phyloP scores from a whole-genome alignment of 805 yeast species.

The Blastobotrys attinorum region DNA sequence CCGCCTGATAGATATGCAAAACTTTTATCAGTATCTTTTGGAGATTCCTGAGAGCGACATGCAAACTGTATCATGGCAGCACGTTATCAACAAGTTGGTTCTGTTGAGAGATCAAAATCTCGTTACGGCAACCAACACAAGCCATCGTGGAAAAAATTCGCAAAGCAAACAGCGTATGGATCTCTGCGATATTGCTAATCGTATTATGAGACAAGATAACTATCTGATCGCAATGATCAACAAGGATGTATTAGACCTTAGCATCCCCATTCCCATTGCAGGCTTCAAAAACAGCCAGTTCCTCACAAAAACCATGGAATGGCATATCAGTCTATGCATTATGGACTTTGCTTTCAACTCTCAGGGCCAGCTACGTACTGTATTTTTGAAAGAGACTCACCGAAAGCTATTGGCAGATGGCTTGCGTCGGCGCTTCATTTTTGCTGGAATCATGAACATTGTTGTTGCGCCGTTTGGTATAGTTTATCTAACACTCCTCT shows the following conservation, averaged over 20 bases:
- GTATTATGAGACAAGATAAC: conserved; percentile 93
- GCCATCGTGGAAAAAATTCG: conserved; percentile 14
- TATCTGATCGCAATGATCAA: conserved; percentile 86
- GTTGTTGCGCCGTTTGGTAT: conserved; percentile 81
- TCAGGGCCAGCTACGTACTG: conserved; percentile 70
- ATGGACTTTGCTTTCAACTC: conserved; percentile 78
- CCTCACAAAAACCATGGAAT: conserved; percentile 82
- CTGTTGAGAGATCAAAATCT: conserved; percentile 74
- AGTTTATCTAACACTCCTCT: conserved; percentile 69
- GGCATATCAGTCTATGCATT: conserved; percentile 87
- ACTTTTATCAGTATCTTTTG: conserved; percentile 67
- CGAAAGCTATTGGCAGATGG: conserved; percentile 61
- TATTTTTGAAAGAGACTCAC: conserved; percentile 62
- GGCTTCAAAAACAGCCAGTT: conserved; percentile 20
- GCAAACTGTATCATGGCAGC: conserved; percentile 90
- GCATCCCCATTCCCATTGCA: conserved; percentile 44
- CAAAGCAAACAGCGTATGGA: conserved; percentile 56
- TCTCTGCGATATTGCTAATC: conserved; percentile 90
- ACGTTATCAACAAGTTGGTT: conserved; percentile 70
- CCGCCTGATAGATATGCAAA: conserved; percentile 62
- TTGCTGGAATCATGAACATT: conserved; percentile 82
- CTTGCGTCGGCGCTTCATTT: conserved; percentile 66
- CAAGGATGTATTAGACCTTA: conserved; percentile 61
- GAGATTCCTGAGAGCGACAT: conserved; percentile 72
- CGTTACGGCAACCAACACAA: conserved; percentile 42